phyloP scores from a whole-genome alignment of 106 monocot species.

The Dioscorea alata region DNA sequence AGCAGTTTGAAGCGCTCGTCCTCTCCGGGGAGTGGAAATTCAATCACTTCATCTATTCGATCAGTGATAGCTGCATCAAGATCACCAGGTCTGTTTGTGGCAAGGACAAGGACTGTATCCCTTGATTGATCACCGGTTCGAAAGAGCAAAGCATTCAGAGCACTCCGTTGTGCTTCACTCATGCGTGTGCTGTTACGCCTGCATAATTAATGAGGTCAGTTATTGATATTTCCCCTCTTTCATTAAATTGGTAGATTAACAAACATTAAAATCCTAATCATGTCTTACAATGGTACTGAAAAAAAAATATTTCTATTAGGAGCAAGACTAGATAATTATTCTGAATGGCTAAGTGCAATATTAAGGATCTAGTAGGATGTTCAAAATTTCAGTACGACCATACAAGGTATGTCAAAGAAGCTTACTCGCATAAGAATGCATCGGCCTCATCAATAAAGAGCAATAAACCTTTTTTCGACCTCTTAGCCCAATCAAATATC shows the following conservation, averaged over 20 bases:
- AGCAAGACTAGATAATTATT: no score
- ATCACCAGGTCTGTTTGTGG: conserved; percentile 90
- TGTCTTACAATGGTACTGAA: no score
- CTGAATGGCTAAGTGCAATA: no score
- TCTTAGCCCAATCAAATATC: conserved; percentile 98
- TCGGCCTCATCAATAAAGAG: conserved; percentile 97
- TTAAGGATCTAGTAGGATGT: neutral
- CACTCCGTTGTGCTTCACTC: conserved; percentile 97
- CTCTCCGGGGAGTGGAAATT: conserved; percentile 79
- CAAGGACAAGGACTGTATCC: conserved; percentile 90
- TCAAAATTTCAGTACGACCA: neutral
- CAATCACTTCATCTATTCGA: conserved; percentile 91
- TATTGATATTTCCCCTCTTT: no score
- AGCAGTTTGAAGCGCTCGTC: conserved; percentile 81
- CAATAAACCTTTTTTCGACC: conserved; percentile 78
- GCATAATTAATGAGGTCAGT: neutral
- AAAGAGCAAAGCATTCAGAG: conserved; percentile 90
- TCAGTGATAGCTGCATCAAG: conserved; percentile 84
- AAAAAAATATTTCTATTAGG: no score
- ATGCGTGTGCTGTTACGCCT: conserved; percentile 83
- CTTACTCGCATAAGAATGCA: conserved; percentile 97
- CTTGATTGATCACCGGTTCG: conserved; percentile 93
- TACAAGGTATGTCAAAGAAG: neutral
- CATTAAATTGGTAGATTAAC: no score
- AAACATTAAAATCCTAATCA: no score